Evolutionary conservation across 345 rosid species (phyloP).

Genomic region (Salix brachista): DNA sequence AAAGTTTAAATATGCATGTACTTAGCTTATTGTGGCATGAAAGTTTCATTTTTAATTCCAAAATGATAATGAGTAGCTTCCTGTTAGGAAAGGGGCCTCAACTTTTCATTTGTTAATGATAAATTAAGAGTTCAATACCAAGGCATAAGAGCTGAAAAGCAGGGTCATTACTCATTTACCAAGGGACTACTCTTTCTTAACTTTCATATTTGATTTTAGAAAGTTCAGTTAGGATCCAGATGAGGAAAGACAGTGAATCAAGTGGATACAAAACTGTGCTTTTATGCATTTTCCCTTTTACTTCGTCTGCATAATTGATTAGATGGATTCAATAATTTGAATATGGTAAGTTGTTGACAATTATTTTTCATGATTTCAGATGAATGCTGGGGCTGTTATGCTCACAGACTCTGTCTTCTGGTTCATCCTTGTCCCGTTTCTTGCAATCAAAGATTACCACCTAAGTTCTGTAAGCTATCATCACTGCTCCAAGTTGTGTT

Average conservation of each 20-base stretch:
- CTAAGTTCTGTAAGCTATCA: constrained; percentile 61
- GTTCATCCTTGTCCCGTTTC: constrained; percentile 89
- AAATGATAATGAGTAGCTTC: not conserved
- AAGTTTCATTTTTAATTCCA: not conserved
- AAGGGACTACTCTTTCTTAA: not conserved
- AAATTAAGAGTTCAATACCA: not conserved
- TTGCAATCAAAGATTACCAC: constrained; percentile 61
- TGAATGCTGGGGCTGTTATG: constrained; percentile 97
- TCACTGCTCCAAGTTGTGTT: not conserved
- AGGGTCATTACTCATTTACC: not conserved
- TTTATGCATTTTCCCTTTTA: not conserved
- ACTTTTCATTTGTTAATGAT: not conserved
- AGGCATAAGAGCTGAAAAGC: not conserved
- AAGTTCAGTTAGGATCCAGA: not conserved
- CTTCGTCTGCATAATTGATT: not conserved
- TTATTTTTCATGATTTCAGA: constrained; percentile 38
- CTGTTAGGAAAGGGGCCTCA: not conserved
- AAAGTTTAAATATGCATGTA: not conserved
- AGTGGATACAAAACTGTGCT: not conserved
- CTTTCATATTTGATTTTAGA: not conserved
- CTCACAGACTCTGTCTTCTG: constrained; percentile 93
- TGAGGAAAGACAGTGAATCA: not conserved
- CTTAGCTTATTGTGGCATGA: not conserved
- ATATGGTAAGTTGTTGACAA: not conserved
- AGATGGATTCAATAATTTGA: not conserved